These are phyloP conservation scores for Solanum medicagineum DNA, from an alignment of 257 asterid species.

Conservation along the genomic window DNA sequence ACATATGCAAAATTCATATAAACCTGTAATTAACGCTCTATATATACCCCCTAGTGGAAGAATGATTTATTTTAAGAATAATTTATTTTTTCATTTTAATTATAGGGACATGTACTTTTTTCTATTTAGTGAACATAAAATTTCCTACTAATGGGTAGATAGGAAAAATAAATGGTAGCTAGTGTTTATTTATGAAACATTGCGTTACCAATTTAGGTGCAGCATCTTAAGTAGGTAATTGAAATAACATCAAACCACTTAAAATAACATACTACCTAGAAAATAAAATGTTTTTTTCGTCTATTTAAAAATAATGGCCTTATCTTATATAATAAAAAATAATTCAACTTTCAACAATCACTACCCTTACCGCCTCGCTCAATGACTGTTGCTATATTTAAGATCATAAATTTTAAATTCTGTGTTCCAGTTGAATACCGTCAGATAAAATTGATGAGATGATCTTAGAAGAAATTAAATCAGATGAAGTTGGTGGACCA, in stretches of 20 bases:
- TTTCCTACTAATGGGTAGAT: not conserved
- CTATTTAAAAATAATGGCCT: not conserved
- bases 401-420: not conserved
- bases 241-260: not conserved
- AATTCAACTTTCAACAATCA: not conserved
- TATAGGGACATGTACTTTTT: not conserved
- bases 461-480: not conserved
- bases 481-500: not conserved
- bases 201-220: slow-evolving; percentile 8
- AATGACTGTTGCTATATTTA: not conserved
- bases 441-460: not conserved
- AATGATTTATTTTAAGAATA: no score
- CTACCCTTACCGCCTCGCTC: rapidly evolving
- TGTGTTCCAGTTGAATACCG: not conserved
- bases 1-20: not conserved
- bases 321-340: not conserved
- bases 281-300: not conserved
- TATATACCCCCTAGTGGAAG: not conserved
- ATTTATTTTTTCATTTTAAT: not conserved
- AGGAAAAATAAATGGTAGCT: not conserved
- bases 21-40: not conserved
- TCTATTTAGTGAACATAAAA: not conserved
- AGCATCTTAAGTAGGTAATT: not conserved
- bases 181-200: not conserved
- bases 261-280: slow-evolving; percentile 1